A percentile compares a stretch with the other conserved stretches of the same genome.
Evolutionary conservation across 176 grass and related monocot genomes (phyloP).

Genomic region (Triticum timopheevii): DNA sequence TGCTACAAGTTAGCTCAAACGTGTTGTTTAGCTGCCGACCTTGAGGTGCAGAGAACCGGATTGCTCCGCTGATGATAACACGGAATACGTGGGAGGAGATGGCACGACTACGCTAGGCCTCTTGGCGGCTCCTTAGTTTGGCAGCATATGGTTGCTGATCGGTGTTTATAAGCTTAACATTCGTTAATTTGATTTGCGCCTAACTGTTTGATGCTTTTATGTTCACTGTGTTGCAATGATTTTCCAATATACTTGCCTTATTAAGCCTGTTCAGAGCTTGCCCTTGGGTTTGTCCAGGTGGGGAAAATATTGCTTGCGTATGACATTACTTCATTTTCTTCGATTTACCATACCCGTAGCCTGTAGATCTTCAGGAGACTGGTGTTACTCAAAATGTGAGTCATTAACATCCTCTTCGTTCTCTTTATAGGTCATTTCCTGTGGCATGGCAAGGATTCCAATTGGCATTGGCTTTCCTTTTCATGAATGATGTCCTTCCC

Average conservation of each 20-base stretch:
- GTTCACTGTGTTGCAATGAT: background rate
- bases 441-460: constrained; percentile 55
- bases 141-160: background rate
- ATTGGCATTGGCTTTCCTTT: constrained; percentile 14
- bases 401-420: constrained; percentile 10
- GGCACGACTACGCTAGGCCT: background rate
- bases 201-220: background rate
- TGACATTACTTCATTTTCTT: background rate
- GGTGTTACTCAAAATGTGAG: background rate
- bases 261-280: background rate
- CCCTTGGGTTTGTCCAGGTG: background rate
- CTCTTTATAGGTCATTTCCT: constrained; percentile 12
- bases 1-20: constrained; percentile 31
- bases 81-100: background rate
- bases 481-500: constrained; percentile 63
- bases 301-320: background rate
- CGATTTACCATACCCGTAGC: background rate
- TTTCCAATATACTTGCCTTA: background rate
- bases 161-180: background rate
- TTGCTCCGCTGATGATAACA: background rate
- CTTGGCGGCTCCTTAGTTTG: background rate
- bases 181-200: background rate
- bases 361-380: background rate
- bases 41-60: background rate
- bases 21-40: background rate